These are phyloP conservation scores for Cordyceps sp. DNA, from an alignment of 2,329 filamentous ascomycete species.

Conservation along the genomic window DNA sequence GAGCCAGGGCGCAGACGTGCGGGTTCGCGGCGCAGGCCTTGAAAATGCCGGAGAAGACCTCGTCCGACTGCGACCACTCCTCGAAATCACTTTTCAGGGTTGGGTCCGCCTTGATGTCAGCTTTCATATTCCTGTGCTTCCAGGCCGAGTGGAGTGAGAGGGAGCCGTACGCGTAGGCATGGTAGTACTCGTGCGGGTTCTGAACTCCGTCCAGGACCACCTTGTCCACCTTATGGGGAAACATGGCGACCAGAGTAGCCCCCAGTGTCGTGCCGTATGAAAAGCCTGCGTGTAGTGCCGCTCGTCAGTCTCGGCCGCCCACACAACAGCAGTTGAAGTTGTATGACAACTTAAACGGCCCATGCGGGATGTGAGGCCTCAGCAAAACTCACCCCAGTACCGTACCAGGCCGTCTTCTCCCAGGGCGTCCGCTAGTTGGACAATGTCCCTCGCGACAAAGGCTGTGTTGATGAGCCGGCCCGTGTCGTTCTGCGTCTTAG, in stretches of 20 bases:
- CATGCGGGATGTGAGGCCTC: slow-evolving; percentile 21
- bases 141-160: too few species aligned
- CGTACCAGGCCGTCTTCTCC: slow-evolving; percentile 19
- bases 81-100: slow-evolving; percentile 9
- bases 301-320: too few species aligned
- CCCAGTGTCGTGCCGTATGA: slow-evolving; percentile 23
- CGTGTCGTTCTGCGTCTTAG: slow-evolving; percentile 9
- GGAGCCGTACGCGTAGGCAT: slow-evolving; percentile 6
- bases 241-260: slow-evolving; percentile 21
- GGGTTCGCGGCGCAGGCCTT: slow-evolving; percentile 8
- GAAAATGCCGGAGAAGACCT: slow-evolving; percentile 10
- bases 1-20: slow-evolving; percentile 8
- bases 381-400: slow-evolving; percentile 17
- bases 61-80: slow-evolving; percentile 9
- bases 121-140: too few species aligned
- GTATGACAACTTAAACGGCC: too few species aligned
- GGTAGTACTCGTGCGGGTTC: slow-evolving; percentile 15
- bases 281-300: too few species aligned
- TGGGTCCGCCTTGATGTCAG: too few species aligned
- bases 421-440: slow-evolving; percentile 24
- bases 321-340: too few species aligned
- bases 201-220: slow-evolving; percentile 15
- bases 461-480: slow-evolving; percentile 22
- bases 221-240: slow-evolving; percentile 16
- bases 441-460: slow-evolving; percentile 25